These are phyloP conservation scores for Kalanchoe fedtschenkoi DNA, from an alignment of 164 flowering plant genomes.

Conservation along the genomic window DNA sequence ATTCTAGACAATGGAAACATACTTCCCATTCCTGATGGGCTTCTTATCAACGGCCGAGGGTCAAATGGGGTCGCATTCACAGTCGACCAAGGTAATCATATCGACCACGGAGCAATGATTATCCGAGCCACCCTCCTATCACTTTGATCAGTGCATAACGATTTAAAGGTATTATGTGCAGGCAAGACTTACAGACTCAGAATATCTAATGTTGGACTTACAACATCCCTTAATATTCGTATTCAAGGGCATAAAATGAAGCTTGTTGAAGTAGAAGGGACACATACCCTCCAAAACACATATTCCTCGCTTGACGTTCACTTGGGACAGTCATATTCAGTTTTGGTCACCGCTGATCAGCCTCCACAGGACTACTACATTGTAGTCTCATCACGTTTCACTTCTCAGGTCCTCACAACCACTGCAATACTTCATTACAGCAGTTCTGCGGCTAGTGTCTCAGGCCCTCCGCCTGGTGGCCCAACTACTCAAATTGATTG, in stretches of 20 bases:
- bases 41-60: conserved; percentile 53
- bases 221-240: conserved; percentile 46
- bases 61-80: conserved; percentile 31
- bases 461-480: conserved; percentile 45
- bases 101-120: background rate
- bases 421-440: conserved; percentile 44
- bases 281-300: conserved; percentile 48
- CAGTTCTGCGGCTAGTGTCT: conserved; percentile 28
- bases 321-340: conserved; percentile 58
- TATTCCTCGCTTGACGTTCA: conserved; percentile 59
- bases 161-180: conserved; percentile 12
- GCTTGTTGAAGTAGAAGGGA: conserved; percentile 63
- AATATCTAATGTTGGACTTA: conserved; percentile 55
- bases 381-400: conserved; percentile 51
- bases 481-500: conserved; percentile 43
- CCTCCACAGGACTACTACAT: conserved; percentile 40
- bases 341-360: conserved; percentile 54
- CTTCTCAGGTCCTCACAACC: conserved; percentile 35
- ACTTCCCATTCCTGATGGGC: conserved; percentile 50
- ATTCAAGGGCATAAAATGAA: conserved; percentile 55
- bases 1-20: conserved; percentile 36
- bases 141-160: background rate
- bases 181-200: conserved; percentile 60
- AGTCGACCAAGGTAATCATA: conserved; percentile 38
- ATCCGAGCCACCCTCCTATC: background rate